phyloP scores from a whole-genome alignment of 768 basidiomycete genomes.

The Boletus rubroflammeus region DNA sequence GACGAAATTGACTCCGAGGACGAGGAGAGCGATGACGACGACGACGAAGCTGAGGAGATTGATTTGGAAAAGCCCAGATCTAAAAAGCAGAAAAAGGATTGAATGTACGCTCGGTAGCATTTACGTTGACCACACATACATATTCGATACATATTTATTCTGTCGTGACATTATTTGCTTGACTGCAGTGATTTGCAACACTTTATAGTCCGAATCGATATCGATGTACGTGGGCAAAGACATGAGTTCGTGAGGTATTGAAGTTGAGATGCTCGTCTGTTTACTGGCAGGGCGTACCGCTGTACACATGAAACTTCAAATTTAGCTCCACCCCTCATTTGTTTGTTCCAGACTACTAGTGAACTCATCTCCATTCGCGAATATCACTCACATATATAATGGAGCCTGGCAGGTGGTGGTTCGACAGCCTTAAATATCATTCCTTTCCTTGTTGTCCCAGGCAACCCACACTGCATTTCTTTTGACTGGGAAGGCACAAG shows the following conservation, averaged over 20 bases:
- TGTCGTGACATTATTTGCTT: conserved; percentile 11
- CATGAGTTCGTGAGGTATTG: not conserved
- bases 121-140: conserved; percentile 11
- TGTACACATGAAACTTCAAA: not conserved
- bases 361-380: not conserved
- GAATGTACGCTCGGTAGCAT: conserved; percentile 16
- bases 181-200: conserved; percentile 4
- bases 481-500: not conserved
- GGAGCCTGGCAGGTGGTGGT: not conserved
- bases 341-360: not conserved
- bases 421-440: not conserved
- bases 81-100: conserved; percentile 61
- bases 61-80: conserved; percentile 80
- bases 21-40: conserved; percentile 66
- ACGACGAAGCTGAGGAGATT: conserved; percentile 81
- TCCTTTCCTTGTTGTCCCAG: too few species aligned
- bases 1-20: conserved; percentile 65
- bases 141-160: conserved; percentile 27
- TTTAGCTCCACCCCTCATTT: not conserved
- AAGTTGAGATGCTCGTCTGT: not conserved
- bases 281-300: not conserved
- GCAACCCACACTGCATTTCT: not conserved
- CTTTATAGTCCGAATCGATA: conserved; percentile 1
- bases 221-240: not conserved
- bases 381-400: not conserved